Base-by-base conservation (phyloP, 805 yeast genomes). In the Myxozyma vanderwaltii region DNA sequence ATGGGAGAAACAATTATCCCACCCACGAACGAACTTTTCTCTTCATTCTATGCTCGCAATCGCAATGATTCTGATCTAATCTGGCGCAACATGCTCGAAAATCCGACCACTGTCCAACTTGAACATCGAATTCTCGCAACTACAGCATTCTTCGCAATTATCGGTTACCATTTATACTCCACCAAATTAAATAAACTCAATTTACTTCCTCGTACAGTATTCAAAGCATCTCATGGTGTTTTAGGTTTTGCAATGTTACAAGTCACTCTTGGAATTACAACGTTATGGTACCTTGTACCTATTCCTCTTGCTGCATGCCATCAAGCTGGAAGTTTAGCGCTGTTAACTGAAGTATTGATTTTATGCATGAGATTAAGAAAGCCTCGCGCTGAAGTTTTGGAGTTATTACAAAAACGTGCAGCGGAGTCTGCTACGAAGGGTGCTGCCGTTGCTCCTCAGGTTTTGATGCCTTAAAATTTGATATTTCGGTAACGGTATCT, bases 261-360 rank as follows among this genome's bases (percentile, higher is more conserved):
- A 75, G 96, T 86, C 2, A 76, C 88, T 0, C 77, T 94, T 45
- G 99, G 99, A 54, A 89, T 94, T 53, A 76, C 84, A 31, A 94
- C 99, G 0, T 79, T 94, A 66, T 72, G 91, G 23, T 91, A 89
- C 72, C 79, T 91, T 56, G 98, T 94, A 23, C 99, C 99, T 29
- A 85, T 88, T 24, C 89, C 96, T 31, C 75, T 92, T 48, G 99
- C 97, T 1, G 95, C 97, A 3, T 83, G 91, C 4, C 99, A 94
- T 72, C 99, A 94, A 77, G 97, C 96, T 7, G 98, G 98, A 67
- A 96, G 97, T 1, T 76, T 94, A 67, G 96, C 95, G 0, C 78
- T 94, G 50, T 77, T 94, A 67, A 91, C 99, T 0, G 79, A 88
- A 15, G 81, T 90, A n/a, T 77, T 92, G 59, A 78, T 86, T 10